Conservation (phyloP, 2,329 filamentous ascomycete species). For the Trichoderma asperellum region DNA sequence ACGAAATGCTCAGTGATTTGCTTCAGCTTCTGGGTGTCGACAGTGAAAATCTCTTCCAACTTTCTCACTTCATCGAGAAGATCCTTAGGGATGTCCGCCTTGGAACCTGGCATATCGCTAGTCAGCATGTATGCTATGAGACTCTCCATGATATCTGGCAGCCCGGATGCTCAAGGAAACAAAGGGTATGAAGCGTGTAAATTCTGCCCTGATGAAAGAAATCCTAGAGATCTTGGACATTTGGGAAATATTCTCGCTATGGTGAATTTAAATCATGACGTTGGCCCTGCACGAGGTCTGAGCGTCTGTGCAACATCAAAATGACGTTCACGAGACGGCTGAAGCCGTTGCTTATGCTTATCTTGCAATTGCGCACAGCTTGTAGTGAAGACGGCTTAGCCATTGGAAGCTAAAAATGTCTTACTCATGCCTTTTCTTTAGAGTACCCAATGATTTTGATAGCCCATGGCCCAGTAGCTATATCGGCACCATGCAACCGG, state of each 20-base stretch:
- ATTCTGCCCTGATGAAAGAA: background rate
- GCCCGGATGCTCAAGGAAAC: background rate
- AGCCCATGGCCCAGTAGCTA: background rate
- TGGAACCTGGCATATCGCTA: slow-evolving; percentile 66
- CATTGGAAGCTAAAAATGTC: slow-evolving; percentile 1
- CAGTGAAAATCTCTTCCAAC: slow-evolving; percentile 82
- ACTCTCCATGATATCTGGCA: background rate
- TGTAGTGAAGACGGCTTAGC: background rate
- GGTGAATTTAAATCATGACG: background rate
- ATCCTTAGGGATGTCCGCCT: slow-evolving; percentile 87
- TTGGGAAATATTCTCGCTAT: background rate
- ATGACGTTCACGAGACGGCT: slow-evolving; percentile 17
- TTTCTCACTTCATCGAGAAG: slow-evolving; percentile 78
- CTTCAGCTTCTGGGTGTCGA: slow-evolving; percentile 81
- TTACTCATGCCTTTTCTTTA: background rate
- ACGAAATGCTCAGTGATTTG: slow-evolving; percentile 88
- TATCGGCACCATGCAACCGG: background rate
- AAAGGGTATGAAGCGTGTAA: background rate
- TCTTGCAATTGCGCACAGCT: background rate
- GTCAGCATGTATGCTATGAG: slow-evolving; percentile 26
- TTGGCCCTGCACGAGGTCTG: background rate
- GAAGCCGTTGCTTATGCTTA: slow-evolving; percentile 17
- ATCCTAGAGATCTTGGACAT: background rate
- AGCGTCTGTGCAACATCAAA: slow-evolving; percentile 8
- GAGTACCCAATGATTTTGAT: background rate